Percentiles rank a stretch among this genome's conserved stretches.
Conservation (phyloP, 345 rosid genomes). For the Camelina hispida region DNA sequence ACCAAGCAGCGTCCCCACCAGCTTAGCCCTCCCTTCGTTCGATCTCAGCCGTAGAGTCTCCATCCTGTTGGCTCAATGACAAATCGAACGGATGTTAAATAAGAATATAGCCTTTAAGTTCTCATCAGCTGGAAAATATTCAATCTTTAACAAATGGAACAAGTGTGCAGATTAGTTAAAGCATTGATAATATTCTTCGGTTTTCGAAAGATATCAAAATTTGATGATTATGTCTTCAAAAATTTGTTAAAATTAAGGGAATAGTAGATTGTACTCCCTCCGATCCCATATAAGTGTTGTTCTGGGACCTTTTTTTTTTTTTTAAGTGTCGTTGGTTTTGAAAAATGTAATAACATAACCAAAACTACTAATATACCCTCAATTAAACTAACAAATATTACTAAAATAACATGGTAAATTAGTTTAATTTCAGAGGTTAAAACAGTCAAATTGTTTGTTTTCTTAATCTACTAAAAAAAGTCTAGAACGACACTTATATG, state of each 20-base stretch:
- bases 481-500: no score
- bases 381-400: no score
- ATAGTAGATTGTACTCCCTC: neutral
- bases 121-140: neutral
- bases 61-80: constrained; percentile 34
- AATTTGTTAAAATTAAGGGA: neutral
- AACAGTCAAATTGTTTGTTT: no score
- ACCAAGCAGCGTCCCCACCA: constrained; percentile 54
- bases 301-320: no score
- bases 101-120: neutral
- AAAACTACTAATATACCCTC: no score
- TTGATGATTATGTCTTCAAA: no score
- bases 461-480: no score
- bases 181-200: neutral
- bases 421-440: no score
- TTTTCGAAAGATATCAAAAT: neutral
- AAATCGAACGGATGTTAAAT: neutral
- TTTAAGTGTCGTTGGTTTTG: no score
- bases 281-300: no score
- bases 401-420: no score
- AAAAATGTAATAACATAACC: no score
- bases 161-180: neutral
- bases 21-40: constrained; percentile 54
- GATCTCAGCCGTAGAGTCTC: constrained; percentile 47
- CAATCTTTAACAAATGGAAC: neutral